phyloP scores from a whole-genome alignment of 2,329 filamentous ascomycete genomes.

The Pseudonectria foliicola region DNA sequence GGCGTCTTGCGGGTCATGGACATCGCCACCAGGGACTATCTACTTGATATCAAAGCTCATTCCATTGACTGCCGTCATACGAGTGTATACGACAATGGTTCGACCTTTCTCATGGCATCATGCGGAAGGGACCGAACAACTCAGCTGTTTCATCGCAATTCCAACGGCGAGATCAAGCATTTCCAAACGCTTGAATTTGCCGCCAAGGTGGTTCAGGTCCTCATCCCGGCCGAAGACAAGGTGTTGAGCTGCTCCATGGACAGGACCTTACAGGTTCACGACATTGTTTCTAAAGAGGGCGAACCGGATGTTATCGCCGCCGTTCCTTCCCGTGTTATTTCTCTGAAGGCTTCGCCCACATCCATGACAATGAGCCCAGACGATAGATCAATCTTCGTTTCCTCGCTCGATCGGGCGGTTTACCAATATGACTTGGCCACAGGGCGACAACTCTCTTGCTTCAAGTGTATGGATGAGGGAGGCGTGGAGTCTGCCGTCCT shows the following conservation, averaged over 20 bases:
- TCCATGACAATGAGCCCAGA: conserved; percentile 70
- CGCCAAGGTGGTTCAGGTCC: conserved; percentile 67
- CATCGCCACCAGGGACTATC: conserved; percentile 49
- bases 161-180: conserved; percentile 57
- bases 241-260: conserved; percentile 85
- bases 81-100: conserved; percentile 57
- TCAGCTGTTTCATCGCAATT: conserved; percentile 69
- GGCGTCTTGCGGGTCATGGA: conserved; percentile 73
- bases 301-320: conserved; percentile 64
- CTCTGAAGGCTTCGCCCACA: conserved; percentile 77
- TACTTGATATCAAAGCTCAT: conserved; percentile 77
- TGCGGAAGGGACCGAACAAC: conserved; percentile 86
- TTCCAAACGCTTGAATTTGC: conserved; percentile 93
- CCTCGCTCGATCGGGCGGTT: conserved; percentile 53
- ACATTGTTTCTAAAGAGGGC: conserved; percentile 63
- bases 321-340: conserved; percentile 67
- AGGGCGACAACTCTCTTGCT: conserved; percentile 63
- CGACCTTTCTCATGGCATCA: conserved; percentile 64
- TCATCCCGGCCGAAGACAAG: conserved; percentile 68
- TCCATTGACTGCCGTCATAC: conserved; percentile 79
- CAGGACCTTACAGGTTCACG: conserved; percentile 76
- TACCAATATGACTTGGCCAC: conserved; percentile 57
- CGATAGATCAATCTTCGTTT: conserved; percentile 50
- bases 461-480: conserved; percentile 77
- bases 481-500: conserved; percentile 76